Conservation (phyloP, 768 basidiomycete species). For the Leccinum aurantiacum region DNA sequence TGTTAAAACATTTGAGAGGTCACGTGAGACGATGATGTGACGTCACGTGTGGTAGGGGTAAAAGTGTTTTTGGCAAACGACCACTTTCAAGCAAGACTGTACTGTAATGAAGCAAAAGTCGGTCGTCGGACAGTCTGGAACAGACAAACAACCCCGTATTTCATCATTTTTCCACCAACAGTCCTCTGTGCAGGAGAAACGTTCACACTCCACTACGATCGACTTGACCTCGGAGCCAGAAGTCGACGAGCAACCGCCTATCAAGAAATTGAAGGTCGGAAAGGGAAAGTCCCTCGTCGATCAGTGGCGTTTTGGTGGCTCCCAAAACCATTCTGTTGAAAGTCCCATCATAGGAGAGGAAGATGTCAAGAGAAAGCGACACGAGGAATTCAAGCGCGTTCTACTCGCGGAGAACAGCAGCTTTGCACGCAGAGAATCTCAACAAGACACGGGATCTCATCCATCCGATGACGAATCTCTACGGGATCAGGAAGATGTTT, state of each 20-base stretch:
- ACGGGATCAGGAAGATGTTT: slow-evolving; percentile 27
- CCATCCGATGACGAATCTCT: slow-evolving; percentile 25
- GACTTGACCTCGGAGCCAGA: slow-evolving; percentile 52
- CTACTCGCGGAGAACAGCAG: slow-evolving; percentile 48
- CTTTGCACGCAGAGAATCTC: slow-evolving; percentile 27
- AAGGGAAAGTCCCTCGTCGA: slow-evolving; percentile 28
- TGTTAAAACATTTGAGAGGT: slow-evolving; percentile 4
- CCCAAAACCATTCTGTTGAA: slow-evolving; percentile 4
- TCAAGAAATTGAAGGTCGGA: slow-evolving; percentile 31
- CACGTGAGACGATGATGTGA: slow-evolving; percentile 28
- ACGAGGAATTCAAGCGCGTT: slow-evolving; percentile 52
- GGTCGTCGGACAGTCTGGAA: not conserved
- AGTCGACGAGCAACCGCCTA: slow-evolving; percentile 23
- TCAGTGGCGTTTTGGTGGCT: slow-evolving; percentile 47
- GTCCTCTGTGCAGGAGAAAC: slow-evolving; percentile 28
- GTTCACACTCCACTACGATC: slow-evolving; percentile 38
- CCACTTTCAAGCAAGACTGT: not conserved
- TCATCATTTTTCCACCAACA: slow-evolving; percentile 42
- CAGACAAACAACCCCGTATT: slow-evolving; percentile 37
- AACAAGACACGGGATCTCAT: slow-evolving; percentile 13
- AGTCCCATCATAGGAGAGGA: slow-evolving; percentile 24
- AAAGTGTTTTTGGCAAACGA: not conserved
- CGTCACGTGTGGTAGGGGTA: slow-evolving; percentile 21
- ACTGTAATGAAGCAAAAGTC: slow-evolving; percentile 24
- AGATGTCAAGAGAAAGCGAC: slow-evolving; percentile 46